Conservation (phyloP, 306 rosid species). For the Quercus alba region DNA sequence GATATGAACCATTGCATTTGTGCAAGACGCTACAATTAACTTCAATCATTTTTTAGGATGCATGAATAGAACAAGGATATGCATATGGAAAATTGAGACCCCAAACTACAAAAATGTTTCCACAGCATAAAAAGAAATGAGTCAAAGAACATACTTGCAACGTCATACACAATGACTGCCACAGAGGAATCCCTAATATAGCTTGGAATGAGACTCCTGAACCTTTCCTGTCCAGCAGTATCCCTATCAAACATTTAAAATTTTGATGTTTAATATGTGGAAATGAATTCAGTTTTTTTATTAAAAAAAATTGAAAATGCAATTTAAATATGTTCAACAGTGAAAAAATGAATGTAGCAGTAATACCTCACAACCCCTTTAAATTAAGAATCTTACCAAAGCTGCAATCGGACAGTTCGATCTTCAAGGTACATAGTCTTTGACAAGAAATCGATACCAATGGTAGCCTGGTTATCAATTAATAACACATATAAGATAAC, state of each 20-base stretch:
- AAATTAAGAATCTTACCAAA: conserved; percentile 37
- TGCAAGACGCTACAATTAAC: too few species aligned
- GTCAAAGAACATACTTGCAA: conserved; percentile 42
- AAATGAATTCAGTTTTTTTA: too few species aligned
- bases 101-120: not conserved
- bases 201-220: conserved; percentile 65
- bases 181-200: conserved; percentile 63
- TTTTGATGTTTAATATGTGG: too few species aligned
- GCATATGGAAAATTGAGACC: too few species aligned
- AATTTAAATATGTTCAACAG: too few species aligned
- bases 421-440: conserved; percentile 72
- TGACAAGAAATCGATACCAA: conserved; percentile 53
- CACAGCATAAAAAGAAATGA: not conserved
- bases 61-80: too few species aligned
- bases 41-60: too few species aligned
- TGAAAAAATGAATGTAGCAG: not conserved
- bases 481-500: not conserved
- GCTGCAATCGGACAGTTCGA: conserved; percentile 52
- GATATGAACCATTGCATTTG: too few species aligned
- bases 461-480: conserved; percentile 44
- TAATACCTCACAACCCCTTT: not conserved
- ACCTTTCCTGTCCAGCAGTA: conserved; percentile 66
- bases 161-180: conserved; percentile 58
- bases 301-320: too few species aligned
- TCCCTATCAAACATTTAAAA: conserved; percentile 35